phyloP scores from a whole-genome alignment of 1,284 basidiomycete genomes.

The Microbotryomycetes sp. region DNA sequence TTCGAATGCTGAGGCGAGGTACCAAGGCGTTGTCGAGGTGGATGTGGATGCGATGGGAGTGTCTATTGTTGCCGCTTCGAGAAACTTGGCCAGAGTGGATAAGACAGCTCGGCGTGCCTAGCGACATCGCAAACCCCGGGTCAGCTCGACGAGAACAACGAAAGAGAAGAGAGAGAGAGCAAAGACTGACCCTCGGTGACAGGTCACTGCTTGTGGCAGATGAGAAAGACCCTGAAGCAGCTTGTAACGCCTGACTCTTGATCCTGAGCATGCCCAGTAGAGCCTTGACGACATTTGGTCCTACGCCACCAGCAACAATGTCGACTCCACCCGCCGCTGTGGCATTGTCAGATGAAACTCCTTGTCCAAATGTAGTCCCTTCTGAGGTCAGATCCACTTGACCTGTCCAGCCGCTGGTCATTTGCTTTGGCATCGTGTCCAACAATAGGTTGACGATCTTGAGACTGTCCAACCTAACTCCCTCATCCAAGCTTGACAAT shows the following conservation, averaged over 20 bases:
- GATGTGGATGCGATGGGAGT: slow-evolving; percentile 10
- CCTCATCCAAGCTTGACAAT: slow-evolving; percentile 89
- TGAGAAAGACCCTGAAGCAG: slow-evolving; percentile 40
- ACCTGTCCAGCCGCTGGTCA: slow-evolving; percentile 60
- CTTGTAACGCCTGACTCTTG: slow-evolving; percentile 31
- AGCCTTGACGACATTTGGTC: slow-evolving; percentile 15
- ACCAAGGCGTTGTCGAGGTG: slow-evolving; percentile 29
- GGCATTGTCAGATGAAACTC: background rate
- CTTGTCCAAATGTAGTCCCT: background rate
- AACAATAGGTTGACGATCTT: slow-evolving; percentile 73
- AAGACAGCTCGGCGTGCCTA: slow-evolving; percentile 35
- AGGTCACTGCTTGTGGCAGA: slow-evolving; percentile 60
- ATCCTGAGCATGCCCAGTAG: slow-evolving; percentile 40
- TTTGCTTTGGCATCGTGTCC: slow-evolving; percentile 59
- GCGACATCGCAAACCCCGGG: background rate
- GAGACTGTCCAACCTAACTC: slow-evolving; percentile 84
- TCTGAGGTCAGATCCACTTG: background rate
- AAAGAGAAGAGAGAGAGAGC: slow-evolving; percentile 4
- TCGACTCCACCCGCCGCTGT: too few species aligned
- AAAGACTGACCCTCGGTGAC: slow-evolving; percentile 53
- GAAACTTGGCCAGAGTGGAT: slow-evolving; percentile 49
- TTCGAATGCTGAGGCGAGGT: slow-evolving; percentile 35
- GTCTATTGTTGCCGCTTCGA: slow-evolving; percentile 39
- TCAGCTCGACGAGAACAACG: too few species aligned
- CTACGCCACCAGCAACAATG: slow-evolving; percentile 6